Percentiles rank a stretch among this genome's conserved stretches.
Conservation (phyloP, 2,329 filamentous ascomycete species). For the Phaeosphaeria sp. region DNA sequence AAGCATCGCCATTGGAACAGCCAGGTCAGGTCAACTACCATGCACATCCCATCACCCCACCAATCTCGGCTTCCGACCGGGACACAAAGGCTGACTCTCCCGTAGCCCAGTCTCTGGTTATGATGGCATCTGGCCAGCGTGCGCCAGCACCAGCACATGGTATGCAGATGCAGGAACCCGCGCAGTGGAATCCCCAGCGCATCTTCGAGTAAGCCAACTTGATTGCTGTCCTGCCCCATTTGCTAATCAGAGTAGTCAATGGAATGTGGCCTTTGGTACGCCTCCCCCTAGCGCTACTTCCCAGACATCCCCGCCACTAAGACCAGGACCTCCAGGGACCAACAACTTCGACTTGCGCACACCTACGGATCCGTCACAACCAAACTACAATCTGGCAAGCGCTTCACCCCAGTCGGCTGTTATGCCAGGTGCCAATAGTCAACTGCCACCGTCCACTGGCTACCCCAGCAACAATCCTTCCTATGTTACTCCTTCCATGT, state of each 20-base stretch:
- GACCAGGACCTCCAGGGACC: constrained; percentile 50
- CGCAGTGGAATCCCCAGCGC: constrained; percentile 81
- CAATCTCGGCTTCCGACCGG: constrained; percentile 74
- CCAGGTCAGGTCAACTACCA: constrained; percentile 69
- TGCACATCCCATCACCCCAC: constrained; percentile 77
- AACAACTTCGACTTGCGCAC: constrained; percentile 46
- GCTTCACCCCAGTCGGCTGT: constrained; percentile 43
- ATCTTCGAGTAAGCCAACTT: constrained; percentile 81
- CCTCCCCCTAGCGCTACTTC: constrained; percentile 51
- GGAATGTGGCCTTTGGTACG: constrained; percentile 92
- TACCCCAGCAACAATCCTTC: constrained; percentile 40
- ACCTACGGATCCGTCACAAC: constrained; percentile 41
- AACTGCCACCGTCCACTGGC: constrained; percentile 43
- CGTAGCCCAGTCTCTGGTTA: constrained; percentile 72
- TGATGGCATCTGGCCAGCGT: constrained; percentile 69
- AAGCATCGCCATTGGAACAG: constrained; percentile 58
- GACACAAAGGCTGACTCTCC: constrained; percentile 81
- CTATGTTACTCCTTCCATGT: constrained; percentile 59
- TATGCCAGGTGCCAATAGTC: constrained; percentile 36
- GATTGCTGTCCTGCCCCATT: background rate
- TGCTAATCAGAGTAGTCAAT: constrained; percentile 69
- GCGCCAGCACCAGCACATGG: constrained; percentile 57
- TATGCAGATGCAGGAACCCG: constrained; percentile 68
- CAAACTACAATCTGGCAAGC: constrained; percentile 44
- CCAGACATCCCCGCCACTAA: constrained; percentile 54